A percentile compares a stretch with the other conserved stretches of the same genome.
phyloP scores from a whole-genome alignment of 768 basidiomycete species.

The Termitomyces titanicus region DNA sequence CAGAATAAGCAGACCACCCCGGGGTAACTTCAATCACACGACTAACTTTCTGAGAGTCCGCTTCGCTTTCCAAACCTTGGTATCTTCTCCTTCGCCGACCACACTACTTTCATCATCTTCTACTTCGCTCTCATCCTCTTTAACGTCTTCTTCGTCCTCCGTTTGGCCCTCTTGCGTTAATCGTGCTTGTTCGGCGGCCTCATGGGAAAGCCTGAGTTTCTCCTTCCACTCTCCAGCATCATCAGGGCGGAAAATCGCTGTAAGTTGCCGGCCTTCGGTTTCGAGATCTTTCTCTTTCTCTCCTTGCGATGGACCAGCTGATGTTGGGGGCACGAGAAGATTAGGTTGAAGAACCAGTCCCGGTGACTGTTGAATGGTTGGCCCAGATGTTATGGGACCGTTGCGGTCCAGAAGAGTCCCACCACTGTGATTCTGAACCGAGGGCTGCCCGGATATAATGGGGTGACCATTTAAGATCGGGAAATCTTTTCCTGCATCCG shows the following conservation, averaged over 20 bases:
- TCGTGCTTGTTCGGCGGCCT: slow-evolving; percentile 52
- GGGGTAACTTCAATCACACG: slow-evolving; percentile 16
- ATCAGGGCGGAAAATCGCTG: slow-evolving; percentile 86
- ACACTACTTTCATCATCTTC: slow-evolving; percentile 70
- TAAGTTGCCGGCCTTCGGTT: slow-evolving; percentile 52
- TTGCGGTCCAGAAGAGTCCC: slow-evolving; percentile 49
- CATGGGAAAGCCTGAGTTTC: slow-evolving; percentile 62
- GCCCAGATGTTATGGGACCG: slow-evolving; percentile 38
- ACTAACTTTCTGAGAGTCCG: slow-evolving; percentile 87
- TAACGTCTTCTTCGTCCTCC: slow-evolving; percentile 21
- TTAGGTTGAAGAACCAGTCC: slow-evolving; percentile 26
- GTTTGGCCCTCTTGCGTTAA: slow-evolving; percentile 31
- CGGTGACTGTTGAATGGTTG: slow-evolving; percentile 31
- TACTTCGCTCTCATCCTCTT: slow-evolving; percentile 58
- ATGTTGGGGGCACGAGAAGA: slow-evolving; percentile 28
- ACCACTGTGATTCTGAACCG: slow-evolving; percentile 43
- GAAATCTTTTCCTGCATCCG: slow-evolving; percentile 73
- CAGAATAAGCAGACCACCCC: slow-evolving; percentile 15
- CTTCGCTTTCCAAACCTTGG: slow-evolving; percentile 82
- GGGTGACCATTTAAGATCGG: slow-evolving; percentile 60
- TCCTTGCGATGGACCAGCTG: slow-evolving; percentile 20
- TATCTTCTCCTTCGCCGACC: slow-evolving; percentile 64
- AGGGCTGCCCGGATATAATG: slow-evolving; percentile 47
- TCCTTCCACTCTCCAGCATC: slow-evolving; percentile 86
- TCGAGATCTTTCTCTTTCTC: slow-evolving; percentile 47